These are phyloP conservation scores for Lachnellula arida DNA, from an alignment of 2,329 filamentous ascomycete species.

Conservation along the genomic window DNA sequence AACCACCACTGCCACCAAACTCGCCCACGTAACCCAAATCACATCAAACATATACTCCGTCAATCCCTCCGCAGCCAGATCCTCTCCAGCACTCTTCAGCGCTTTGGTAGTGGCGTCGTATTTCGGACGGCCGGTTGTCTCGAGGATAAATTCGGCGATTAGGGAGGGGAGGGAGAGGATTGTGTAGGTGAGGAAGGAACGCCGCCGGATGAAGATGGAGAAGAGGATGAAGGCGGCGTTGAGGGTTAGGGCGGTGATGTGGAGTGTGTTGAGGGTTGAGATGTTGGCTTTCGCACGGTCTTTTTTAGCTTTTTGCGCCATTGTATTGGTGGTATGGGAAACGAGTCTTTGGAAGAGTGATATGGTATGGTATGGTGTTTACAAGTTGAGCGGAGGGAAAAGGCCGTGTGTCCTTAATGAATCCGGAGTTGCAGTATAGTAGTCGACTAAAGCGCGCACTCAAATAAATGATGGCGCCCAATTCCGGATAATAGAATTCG, in stretches of 20 bases:
- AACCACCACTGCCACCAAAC: conserved; percentile 64
- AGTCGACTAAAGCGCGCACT: not conserved
- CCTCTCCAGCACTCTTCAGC: conserved; percentile 75
- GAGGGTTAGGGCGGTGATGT: conserved; percentile 67
- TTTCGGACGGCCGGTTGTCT: conserved; percentile 74
- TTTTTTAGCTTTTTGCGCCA: conserved; percentile 35
- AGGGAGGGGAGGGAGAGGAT: conserved; percentile 71
- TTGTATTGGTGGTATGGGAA: conserved; percentile 5
- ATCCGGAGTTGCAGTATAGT: not conserved
- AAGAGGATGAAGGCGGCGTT: conserved; percentile 72
- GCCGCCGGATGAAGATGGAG: conserved; percentile 57
- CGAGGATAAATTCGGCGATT: conserved; percentile 78
- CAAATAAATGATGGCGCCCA: not conserved
- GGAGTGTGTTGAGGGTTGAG: conserved; percentile 72
- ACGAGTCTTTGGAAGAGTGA: not conserved
- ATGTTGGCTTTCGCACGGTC: conserved; percentile 73
- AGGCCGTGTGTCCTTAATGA: not conserved
- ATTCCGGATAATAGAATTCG: no score
- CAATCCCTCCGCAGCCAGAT: conserved; percentile 79
- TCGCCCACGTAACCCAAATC: conserved; percentile 88
- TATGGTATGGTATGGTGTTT: not conserved
- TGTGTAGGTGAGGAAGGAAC: conserved; percentile 63
- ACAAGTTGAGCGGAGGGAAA: not conserved
- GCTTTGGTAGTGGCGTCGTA: conserved; percentile 49
- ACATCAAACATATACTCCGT: conserved; percentile 99